Conservation (phyloP, 768 basidiomycete species). For the Sarcodon sp. region DNA sequence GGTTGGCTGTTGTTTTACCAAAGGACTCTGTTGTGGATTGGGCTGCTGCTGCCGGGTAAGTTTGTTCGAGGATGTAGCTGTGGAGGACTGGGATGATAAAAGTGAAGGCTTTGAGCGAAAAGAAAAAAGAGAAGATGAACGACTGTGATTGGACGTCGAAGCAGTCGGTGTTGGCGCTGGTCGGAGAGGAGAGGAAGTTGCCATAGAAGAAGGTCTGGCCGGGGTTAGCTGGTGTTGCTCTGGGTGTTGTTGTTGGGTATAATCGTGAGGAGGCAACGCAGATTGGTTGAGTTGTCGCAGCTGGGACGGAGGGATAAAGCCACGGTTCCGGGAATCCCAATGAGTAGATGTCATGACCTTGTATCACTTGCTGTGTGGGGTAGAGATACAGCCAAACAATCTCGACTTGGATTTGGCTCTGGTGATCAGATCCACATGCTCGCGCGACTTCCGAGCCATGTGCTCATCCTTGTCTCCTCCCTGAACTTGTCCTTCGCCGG, state of each 20-base stretch:
- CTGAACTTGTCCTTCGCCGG: not conserved
- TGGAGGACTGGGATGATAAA: not conserved
- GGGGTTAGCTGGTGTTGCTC: conserved; percentile 13
- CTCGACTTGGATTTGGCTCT: too few relatives aligned
- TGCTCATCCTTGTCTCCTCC: too few relatives aligned
- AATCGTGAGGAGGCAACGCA: too few relatives aligned
- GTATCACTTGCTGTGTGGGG: too few relatives aligned
- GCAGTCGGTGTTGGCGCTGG: not conserved
- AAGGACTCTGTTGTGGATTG: conserved; percentile 6
- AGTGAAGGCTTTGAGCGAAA: not conserved
- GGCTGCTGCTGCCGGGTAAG: conserved; percentile 4
- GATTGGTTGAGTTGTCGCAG: conserved; percentile 18
- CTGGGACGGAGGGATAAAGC: conserved; percentile 22
- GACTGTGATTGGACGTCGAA: not conserved
- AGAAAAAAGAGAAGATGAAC: not conserved
- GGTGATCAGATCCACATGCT: too few relatives aligned
- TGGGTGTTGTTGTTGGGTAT: not conserved
- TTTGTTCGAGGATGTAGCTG: conserved; percentile 3
- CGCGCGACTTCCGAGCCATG: too few relatives aligned
- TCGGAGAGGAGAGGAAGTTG: conserved; percentile 8
- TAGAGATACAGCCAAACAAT: too few relatives aligned
- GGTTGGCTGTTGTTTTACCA: conserved; percentile 3
- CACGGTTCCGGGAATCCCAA: conserved; percentile 23
- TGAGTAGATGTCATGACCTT: conserved; percentile 5
- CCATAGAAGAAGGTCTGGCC: conserved; percentile 8